These are phyloP conservation scores for Apiotrichum brassicae DNA, from an alignment of 1,284 basidiomycete species.

Conservation along the genomic window DNA sequence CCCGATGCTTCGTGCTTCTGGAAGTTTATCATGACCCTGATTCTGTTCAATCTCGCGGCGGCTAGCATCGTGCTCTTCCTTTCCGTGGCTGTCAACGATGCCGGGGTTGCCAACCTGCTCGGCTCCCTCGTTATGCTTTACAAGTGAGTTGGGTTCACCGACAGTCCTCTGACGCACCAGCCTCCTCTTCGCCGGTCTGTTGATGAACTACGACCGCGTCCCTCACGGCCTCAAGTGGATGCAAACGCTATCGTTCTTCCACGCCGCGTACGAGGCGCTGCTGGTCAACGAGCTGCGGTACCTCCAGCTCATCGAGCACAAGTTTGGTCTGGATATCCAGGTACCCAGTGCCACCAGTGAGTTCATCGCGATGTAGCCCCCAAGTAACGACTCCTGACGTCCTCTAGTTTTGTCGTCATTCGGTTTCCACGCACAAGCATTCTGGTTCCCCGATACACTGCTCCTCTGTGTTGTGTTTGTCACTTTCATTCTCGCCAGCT, in stretches of 20 bases:
- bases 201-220: slow-evolving; percentile 88
- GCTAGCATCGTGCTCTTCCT: slow-evolving; percentile 85
- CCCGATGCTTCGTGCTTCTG: slow-evolving; percentile 83
- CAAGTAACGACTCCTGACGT: slow-evolving; percentile 4
- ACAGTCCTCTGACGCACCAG: slow-evolving; percentile 48
- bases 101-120: slow-evolving; percentile 82
- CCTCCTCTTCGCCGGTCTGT: slow-evolving; percentile 85
- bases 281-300: slow-evolving; percentile 93
- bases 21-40: slow-evolving; percentile 93
- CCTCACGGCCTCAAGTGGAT: slow-evolving; percentile 70
- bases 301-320: slow-evolving; percentile 81
- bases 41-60: slow-evolving; percentile 91
- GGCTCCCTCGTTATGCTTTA: slow-evolving; percentile 94
- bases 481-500: slow-evolving; percentile 66
- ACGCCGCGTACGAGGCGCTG: slow-evolving; percentile 94
- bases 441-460: slow-evolving; percentile 91
- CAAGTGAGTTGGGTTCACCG: slow-evolving; percentile 60
- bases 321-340: slow-evolving; percentile 90
- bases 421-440: slow-evolving; percentile 79
- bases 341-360: slow-evolving; percentile 79
- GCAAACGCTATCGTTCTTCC: slow-evolving; percentile 91
- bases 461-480: slow-evolving; percentile 77
- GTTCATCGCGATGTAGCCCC: slow-evolving; percentile 9
- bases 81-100: slow-evolving; percentile 77
- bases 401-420: slow-evolving; percentile 66